Evolutionary conservation across 768 basidiomycete species (phyloP).

Genomic region (Tylopilus vinaceipallidus): DNA sequence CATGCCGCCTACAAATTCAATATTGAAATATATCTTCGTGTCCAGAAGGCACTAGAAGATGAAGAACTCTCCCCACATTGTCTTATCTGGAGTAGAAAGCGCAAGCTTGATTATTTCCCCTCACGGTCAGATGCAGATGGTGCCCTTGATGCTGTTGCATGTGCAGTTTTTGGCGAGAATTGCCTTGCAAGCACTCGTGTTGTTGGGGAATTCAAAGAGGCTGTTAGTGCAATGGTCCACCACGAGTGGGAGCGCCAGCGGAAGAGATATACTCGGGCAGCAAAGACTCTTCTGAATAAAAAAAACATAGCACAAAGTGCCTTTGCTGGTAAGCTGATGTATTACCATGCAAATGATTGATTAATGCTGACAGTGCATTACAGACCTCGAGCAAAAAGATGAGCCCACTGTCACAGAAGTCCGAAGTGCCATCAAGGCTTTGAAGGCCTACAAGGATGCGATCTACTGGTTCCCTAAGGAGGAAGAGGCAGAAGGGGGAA

Average conservation of each 20-base stretch:
- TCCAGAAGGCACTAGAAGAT: conserved; percentile 1
- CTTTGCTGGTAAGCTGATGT: neutral
- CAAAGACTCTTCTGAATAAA: neutral
- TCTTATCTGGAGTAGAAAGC: conserved; percentile 3
- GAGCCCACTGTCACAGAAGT: neutral
- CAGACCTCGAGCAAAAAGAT: conserved; percentile 5
- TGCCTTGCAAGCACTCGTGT: conserved; percentile 1
- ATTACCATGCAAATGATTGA: neutral
- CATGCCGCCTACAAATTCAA: conserved; percentile 2
- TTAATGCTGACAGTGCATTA: neutral
- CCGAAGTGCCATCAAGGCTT: neutral
- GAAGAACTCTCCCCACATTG: conserved; percentile 1
- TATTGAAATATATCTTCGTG: neutral
- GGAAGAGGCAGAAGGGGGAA: conserved; percentile 2
- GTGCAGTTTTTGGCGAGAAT: conserved; percentile 5
- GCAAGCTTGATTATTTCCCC: conserved; percentile 1
- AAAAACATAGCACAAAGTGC: neutral
- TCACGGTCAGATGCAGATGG: neutral
- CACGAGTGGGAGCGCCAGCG: conserved; percentile 6
- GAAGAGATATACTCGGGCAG: neutral
- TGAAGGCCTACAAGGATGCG: conserved; percentile 1
- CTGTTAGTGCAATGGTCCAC: neutral
- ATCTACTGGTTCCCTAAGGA: conserved; percentile 8
- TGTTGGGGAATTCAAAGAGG: conserved; percentile 7
- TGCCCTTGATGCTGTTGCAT: conserved; percentile 1